These are phyloP conservation scores for Stipa capillata DNA, from an alignment of 176 grass and related monocot species.

Conservation along the genomic window DNA sequence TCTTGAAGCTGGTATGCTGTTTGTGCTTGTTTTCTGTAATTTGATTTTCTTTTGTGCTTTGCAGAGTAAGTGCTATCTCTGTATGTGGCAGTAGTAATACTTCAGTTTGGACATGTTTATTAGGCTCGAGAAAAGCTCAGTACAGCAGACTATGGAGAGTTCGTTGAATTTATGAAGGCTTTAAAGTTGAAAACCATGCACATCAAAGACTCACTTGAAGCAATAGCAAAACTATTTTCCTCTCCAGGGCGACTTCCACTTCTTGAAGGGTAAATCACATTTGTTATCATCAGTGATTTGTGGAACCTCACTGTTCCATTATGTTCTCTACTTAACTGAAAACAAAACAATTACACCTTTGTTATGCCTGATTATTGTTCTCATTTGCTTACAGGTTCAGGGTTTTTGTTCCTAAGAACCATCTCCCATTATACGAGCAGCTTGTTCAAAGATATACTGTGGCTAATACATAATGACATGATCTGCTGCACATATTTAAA, in stretches of 20 bases:
- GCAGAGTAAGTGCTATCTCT: neutral
- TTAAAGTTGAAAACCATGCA: constrained; percentile 73
- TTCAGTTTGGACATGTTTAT: constrained; percentile 25
- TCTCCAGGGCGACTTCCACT: constrained; percentile 49
- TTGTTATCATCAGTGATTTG: neutral
- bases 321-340: neutral
- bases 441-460: constrained; percentile 44
- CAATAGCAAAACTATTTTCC: constrained; percentile 85
- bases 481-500: constrained; percentile 14
- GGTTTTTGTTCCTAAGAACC: constrained; percentile 78
- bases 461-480: constrained; percentile 27
- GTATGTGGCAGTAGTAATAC: constrained; percentile 5
- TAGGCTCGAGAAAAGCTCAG: constrained; percentile 71
- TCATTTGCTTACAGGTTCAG: constrained; percentile 61
- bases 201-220: constrained; percentile 57
- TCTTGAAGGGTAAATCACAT: constrained; percentile 65
- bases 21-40: neutral
- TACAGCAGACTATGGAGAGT: constrained; percentile 64
- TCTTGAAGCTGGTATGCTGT: constrained; percentile 63
- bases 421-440: constrained; percentile 71
- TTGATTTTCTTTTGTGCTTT: constrained; percentile 14
- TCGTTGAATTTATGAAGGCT: constrained; percentile 85
- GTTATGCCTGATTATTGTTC: constrained; percentile 27
- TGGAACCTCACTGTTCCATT: constrained; percentile 1
- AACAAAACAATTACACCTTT: constrained; percentile 1